Evolutionary conservation across 2,329 filamentous ascomycete genomes (phyloP), one percentile per base, ranked within the genome.

Genomic region (Sphaerostilbella broomeana): DNA sequence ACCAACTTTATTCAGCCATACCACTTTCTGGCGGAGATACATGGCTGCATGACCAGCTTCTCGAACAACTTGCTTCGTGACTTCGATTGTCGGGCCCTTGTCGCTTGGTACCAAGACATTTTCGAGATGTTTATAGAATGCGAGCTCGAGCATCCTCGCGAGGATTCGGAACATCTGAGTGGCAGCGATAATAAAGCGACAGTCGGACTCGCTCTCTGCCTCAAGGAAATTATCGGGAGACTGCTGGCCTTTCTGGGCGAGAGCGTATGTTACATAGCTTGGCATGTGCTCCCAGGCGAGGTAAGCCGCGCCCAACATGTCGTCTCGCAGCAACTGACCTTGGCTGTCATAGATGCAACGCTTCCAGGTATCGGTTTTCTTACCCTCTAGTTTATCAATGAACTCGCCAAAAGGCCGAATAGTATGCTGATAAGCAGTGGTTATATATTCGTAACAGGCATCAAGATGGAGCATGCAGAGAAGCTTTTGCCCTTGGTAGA

Each of bases 71-170:
- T 16, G 4, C 4, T 8, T 25, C 21, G 33, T 25, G 13, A 33
- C 19, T n/a, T n/a, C n/a, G n/a, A n/a, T n/a, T n/a, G n/a, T n/a
- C n/a, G n/a, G n/a, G n/a, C n/a, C n/a, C 21, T 32, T 26, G 17
- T 6, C 8, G 30, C 24, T 34, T 30, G n/a, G 15, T 25, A n/a
- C n/a, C n/a, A 29, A 26, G 25, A 21, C 15, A 10, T 13, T 38
- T 19, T 42, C 32, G 24, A 44, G 42, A 8, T 35, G 10, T 15
- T 35, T 30, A 16, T 38, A 44, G 13, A 30, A 32, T 1, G 32
- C 28, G n/a, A 44, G 42, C 25, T 44, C 42, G 17, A 44, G 10
- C 15, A 38, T 42, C 11, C 42, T 33, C 9, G 19, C 34, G 6
- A 44, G 19, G 12, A 44, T 38, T 6, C 34, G 33, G 15, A 30